Evolutionary conservation across 169 alveolate species (phyloP).

Genomic region (Plasmodium gallinaceum): DNA sequence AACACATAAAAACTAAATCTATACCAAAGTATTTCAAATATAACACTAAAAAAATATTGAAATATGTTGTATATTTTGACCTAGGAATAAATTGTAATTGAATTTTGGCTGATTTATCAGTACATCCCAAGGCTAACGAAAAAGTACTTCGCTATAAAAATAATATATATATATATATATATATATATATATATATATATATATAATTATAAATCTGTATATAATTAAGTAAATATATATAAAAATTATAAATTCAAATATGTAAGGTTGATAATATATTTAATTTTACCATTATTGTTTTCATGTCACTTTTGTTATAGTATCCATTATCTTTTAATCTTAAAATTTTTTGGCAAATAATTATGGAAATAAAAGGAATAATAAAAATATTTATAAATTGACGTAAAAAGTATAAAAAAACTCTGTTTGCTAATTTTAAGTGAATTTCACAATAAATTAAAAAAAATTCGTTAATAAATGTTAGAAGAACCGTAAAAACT

Average conservation of each 20-base stretch:
- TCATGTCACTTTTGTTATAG: no score
- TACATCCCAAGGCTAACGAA: not conserved
- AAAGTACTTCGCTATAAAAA: not conserved
- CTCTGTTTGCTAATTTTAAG: conserved; percentile 16
- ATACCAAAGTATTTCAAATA: conserved; percentile 50
- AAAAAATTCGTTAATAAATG: conserved; percentile 26
- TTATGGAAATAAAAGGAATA: conserved; percentile 38
- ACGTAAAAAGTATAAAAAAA: conserved; percentile 20
- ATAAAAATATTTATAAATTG: conserved; percentile 43
- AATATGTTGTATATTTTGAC: conserved; percentile 14
- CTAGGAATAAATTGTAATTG: conserved; percentile 36
- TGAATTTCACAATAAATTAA: conserved; percentile 44
- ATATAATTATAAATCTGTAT: not conserved
- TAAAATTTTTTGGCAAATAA: not conserved
- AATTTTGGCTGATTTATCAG: conserved; percentile 22
- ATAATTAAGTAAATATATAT: not conserved
- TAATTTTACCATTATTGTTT: no score
- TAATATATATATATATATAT: not conserved
- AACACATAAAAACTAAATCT: conserved; percentile 48
- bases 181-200: not conserved
- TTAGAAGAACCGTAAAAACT: conserved; percentile 8
- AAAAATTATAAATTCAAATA: no score
- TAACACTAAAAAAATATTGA: conserved; percentile 29
- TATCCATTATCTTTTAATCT: not conserved
- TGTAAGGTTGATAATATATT: no score